Evolutionary conservation across 2,329 filamentous ascomycete genomes (phyloP).

Genomic region (Chaetomiaceae sp.): DNA sequence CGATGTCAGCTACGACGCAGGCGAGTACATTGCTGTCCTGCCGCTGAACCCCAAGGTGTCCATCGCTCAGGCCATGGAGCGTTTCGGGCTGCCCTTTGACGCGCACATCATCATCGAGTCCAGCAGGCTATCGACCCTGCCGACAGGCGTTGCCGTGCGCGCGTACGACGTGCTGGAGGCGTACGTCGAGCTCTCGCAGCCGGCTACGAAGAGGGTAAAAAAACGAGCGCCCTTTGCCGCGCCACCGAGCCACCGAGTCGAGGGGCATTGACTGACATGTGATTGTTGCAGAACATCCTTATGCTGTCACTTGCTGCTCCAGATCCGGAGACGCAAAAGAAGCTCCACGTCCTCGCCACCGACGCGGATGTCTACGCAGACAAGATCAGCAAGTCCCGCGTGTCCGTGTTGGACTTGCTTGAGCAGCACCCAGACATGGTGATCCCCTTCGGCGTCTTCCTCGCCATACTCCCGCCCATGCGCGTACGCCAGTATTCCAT

Average conservation of each 20-base stretch:
- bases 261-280: no score
- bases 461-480: conserved; percentile 70
- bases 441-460: conserved; percentile 59
- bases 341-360: conserved; percentile 43
- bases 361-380: conserved; percentile 42
- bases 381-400: conserved; percentile 48
- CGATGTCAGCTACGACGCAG: conserved; percentile 59
- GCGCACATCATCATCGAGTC: conserved; percentile 55
- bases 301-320: conserved; percentile 27
- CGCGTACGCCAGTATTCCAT: conserved; percentile 71
- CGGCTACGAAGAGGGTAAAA: conserved; percentile 63
- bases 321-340: conserved; percentile 25
- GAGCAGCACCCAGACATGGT: conserved; percentile 54
- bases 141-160: conserved; percentile 50
- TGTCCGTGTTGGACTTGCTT: conserved; percentile 63
- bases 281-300: conserved; percentile 39
- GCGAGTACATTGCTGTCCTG: conserved; percentile 70
- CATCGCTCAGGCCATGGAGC: conserved; percentile 57
- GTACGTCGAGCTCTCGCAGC: conserved; percentile 68
- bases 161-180: conserved; percentile 59
- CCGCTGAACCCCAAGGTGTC: conserved; percentile 61
- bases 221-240: no score
- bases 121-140: conserved; percentile 46
- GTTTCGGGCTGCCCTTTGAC: conserved; percentile 65
- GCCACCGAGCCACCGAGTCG: neutral